These are phyloP conservation scores for Musa schizocarpa DNA, from an alignment of 176 grass and related monocot species.

Conservation along the genomic window DNA sequence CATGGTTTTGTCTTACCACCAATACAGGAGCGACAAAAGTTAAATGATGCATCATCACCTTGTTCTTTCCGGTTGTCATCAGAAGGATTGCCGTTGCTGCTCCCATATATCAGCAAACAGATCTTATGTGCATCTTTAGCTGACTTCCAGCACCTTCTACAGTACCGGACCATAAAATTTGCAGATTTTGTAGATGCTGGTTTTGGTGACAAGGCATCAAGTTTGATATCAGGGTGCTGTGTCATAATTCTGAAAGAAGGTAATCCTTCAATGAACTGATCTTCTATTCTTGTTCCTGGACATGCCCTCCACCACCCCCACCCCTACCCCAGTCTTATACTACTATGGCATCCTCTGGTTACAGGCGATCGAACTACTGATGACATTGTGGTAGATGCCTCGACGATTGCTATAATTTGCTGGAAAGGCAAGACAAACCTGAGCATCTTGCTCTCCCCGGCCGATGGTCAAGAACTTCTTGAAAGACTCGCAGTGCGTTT, in stretches of 20 bases:
- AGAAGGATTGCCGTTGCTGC: constrained; percentile 78
- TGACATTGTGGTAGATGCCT: constrained; percentile 43
- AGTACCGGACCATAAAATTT: constrained; percentile 80
- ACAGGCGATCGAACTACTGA: constrained; percentile 36
- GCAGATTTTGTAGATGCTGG: constrained; percentile 66
- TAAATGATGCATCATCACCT: constrained; percentile 47
- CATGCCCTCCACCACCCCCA: neutral
- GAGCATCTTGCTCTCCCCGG: constrained; percentile 72
- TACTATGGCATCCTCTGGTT: neutral
- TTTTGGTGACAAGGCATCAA: constrained; percentile 56
- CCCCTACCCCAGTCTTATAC: neutral
- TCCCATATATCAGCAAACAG: constrained; percentile 82
- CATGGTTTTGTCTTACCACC: neutral
- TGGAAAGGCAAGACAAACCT: constrained; percentile 99
- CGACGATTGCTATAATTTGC: constrained; percentile 63
- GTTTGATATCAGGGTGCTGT: constrained; percentile 65
- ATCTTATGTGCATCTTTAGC: constrained; percentile 47
- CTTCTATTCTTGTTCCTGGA: neutral
- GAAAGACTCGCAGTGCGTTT: constrained; percentile 61
- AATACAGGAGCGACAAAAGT: constrained; percentile 79
- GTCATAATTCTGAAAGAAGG: constrained; percentile 61
- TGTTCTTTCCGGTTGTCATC: constrained; percentile 89
- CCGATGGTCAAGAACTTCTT: constrained; percentile 73
- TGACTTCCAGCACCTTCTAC: constrained; percentile 82
- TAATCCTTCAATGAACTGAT: constrained; percentile 19